Percentiles rank a stretch among this genome's conserved stretches.
These are phyloP conservation scores for Hypoxylon crocopeplum DNA, from an alignment of 495 filamentous ascomycete species.

Conservation along the genomic window DNA sequence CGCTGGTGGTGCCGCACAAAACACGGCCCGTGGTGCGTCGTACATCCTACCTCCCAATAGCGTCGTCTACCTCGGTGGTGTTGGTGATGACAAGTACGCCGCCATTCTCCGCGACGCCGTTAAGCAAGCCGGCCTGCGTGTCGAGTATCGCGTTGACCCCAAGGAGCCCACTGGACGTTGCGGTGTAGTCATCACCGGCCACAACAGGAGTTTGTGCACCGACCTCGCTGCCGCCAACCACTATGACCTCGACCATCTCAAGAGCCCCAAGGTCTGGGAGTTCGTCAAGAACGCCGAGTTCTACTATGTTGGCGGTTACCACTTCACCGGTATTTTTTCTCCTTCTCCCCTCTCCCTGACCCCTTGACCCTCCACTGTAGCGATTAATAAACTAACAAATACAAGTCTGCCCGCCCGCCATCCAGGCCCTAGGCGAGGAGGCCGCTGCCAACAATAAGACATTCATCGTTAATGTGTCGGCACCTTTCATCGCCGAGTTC, in stretches of 20 bases:
- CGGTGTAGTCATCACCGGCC: constrained; percentile 94
- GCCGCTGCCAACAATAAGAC: constrained; percentile 87
- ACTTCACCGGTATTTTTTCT: constrained; percentile 52
- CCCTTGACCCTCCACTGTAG: not conserved
- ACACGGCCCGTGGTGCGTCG: constrained; percentile 96
- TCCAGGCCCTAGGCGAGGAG: constrained; percentile 86
- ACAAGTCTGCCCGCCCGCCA: constrained; percentile 87
- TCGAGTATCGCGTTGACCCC: constrained; percentile 91
- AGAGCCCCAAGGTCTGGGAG: constrained; percentile 88
- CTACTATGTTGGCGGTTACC: constrained; percentile 93
- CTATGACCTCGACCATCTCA: constrained; percentile 93
- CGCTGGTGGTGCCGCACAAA: constrained; percentile 96
- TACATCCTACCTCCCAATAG: constrained; percentile 90
- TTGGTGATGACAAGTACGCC: constrained; percentile 90
- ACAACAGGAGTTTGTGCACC: constrained; percentile 91
- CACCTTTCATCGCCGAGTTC: constrained; percentile 95
- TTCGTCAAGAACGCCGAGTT: constrained; percentile 85
- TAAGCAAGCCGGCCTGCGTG: constrained; percentile 81
- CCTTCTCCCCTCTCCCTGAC: not conserved
- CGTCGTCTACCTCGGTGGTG: constrained; percentile 90
- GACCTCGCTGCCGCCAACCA: constrained; percentile 95
- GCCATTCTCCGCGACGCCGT: constrained; percentile 79
- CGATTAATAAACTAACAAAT: constrained; percentile 12
- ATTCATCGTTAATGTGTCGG: constrained; percentile 88
- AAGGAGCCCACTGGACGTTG: constrained; percentile 86